Evolutionary conservation across 306 rosid species (phyloP).

Genomic region (Medicago ruthenica): DNA sequence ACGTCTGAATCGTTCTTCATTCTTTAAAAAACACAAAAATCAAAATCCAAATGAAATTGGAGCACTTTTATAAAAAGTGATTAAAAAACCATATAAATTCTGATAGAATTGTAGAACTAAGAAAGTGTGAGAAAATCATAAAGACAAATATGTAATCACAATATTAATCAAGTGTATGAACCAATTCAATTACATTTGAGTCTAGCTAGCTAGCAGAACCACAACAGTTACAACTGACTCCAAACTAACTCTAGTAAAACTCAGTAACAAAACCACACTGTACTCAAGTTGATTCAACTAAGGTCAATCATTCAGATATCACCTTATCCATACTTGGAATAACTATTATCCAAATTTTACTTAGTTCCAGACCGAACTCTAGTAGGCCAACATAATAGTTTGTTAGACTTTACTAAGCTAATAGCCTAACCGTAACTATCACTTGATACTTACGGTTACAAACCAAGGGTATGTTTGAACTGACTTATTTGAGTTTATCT

Average conservation of each 20-base stretch:
- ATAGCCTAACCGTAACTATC: background rate
- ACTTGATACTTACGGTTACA: background rate
- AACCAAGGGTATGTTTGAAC: no score
- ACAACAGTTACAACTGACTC: background rate
- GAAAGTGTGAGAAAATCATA: background rate
- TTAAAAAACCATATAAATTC: background rate
- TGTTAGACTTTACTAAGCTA: background rate
- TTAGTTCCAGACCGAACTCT: no score
- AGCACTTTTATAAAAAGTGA: background rate
- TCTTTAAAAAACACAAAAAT: background rate
- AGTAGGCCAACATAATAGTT: background rate
- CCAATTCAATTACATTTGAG: background rate
- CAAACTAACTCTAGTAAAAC: background rate
- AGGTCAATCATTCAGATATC: background rate
- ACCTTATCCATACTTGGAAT: background rate
- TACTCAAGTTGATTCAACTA: background rate
- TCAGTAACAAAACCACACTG: no score
- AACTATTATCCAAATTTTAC: no score
- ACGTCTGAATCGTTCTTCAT: constrained; percentile 55
- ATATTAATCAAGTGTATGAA: background rate
- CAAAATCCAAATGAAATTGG: background rate
- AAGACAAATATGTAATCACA: background rate
- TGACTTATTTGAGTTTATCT: no score
- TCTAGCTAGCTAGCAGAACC: background rate
- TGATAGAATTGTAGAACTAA: background rate